These are phyloP conservation scores for Gautieria morchelliformis DNA, from an alignment of 768 basidiomycete genomes.

Conservation along the genomic window DNA sequence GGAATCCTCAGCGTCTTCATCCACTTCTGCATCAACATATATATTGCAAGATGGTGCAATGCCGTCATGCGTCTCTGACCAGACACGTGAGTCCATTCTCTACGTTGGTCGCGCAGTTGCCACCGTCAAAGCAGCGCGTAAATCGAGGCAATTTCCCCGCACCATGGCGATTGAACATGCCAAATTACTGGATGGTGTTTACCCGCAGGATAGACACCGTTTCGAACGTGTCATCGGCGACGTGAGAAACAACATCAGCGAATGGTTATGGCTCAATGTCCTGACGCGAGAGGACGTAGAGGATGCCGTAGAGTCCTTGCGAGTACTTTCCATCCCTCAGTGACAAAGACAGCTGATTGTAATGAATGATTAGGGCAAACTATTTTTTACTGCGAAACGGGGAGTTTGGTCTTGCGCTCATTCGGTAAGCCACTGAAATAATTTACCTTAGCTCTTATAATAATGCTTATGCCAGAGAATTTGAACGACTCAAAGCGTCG, in stretches of 20 bases:
- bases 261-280: slow-evolving; percentile 91
- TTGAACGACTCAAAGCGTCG: slow-evolving; percentile 74
- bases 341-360: not conserved
- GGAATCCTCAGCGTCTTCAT: slow-evolving; percentile 21
- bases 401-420: slow-evolving; percentile 75
- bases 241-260: slow-evolving; percentile 74
- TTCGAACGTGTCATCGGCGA: slow-evolving; percentile 69
- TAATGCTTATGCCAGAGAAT: slow-evolving; percentile 34
- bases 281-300: slow-evolving; percentile 76
- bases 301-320: slow-evolving; percentile 80
- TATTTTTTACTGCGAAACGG: slow-evolving; percentile 87
- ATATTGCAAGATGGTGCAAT: slow-evolving; percentile 53
- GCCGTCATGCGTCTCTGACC: slow-evolving; percentile 64
- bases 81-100: slow-evolving; percentile 70
- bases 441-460: not conserved
- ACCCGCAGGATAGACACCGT: slow-evolving; percentile 65
- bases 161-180: slow-evolving; percentile 58
- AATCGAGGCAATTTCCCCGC: slow-evolving; percentile 65
- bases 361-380: slow-evolving; percentile 45
- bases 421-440: slow-evolving; percentile 24
- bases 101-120: slow-evolving; percentile 85
- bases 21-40: slow-evolving; percentile 21
- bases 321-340: slow-evolving; percentile 21
- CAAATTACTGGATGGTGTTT: slow-evolving; percentile 49
- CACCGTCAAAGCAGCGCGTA: slow-evolving; percentile 62